Evolutionary conservation across 306 rosid species (phyloP), one percentile per base, ranked within the genome.

Genomic region (Fragaria vesca): DNA sequence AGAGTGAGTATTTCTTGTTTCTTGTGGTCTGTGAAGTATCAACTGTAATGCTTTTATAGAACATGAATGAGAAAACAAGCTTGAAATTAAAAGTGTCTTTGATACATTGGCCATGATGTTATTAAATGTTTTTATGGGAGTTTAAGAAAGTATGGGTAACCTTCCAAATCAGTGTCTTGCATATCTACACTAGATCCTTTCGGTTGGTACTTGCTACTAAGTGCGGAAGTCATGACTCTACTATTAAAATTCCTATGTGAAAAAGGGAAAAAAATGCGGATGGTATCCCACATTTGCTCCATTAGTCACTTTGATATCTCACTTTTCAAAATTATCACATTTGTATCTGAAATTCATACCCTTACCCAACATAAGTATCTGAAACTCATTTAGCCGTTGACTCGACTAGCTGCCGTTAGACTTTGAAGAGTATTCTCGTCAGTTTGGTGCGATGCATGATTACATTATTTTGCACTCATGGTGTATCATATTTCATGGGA

Each of bases 1-100:
- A 83, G 98, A 95, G 99, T 94, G 75, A 89, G 93, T 85, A 36
- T 70, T 30, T 75, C 50, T 55, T 45, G 36, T 72, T 73, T 43
- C 20, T 66, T 78, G 24, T 63, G 74, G 47, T 51, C 58, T 78
- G 6, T 36, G 2, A 75, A 45, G 10, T 40, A 72, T 40, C 80
- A 17, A 65, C 30, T 71, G 34, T 32, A 60, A 65, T 65, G 24
- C 28, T 68, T 28, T 80, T 38, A 0, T 38, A 42, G 76, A 83
- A 8, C 26, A 13, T 66, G 28, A 28, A 40, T 51, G 42, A 58
- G 63, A 47, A 71, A 21, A 42, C 42, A 55, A 63, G 28, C 70
- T 68, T 79, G 50, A 36, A 52, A 7, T 10, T 40, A 24, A 40
- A 21, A 28, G 43, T 16, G 36, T 78, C 54, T 69, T 69, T 46